phyloP scores from a whole-genome alignment of 2,329 filamentous ascomycete species.

The Bertia moriformis region DNA sequence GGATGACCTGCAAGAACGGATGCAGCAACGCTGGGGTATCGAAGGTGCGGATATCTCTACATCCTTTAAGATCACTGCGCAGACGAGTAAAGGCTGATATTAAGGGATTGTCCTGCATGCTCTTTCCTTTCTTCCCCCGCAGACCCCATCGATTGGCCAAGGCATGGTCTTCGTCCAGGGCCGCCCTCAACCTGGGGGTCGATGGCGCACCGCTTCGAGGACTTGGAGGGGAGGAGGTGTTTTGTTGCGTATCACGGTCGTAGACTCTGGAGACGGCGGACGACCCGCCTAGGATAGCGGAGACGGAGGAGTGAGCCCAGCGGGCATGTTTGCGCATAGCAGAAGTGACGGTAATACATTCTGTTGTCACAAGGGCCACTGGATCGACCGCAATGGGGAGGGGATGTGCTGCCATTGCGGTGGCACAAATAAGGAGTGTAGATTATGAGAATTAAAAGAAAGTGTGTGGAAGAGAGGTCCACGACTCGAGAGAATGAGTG shows the following conservation, averaged over 20 bases:
- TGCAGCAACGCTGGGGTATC: slow-evolving; percentile 80
- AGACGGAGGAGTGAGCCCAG: slow-evolving; percentile 90
- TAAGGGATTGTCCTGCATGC: slow-evolving; percentile 91
- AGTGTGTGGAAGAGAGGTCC: no score
- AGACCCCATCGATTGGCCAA: slow-evolving; percentile 81
- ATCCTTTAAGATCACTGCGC: slow-evolving; percentile 71
- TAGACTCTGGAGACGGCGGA: slow-evolving; percentile 26
- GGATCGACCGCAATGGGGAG: slow-evolving; percentile 78
- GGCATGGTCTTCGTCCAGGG: slow-evolving; percentile 21
- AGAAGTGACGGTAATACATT: slow-evolving; percentile 97
- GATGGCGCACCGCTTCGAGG: slow-evolving; percentile 22
- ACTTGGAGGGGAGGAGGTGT: slow-evolving; percentile 36
- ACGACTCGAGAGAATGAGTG: no score
- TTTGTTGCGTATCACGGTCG: slow-evolving; percentile 17
- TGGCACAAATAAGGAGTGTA: no score
- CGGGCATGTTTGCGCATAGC: slow-evolving; percentile 95
- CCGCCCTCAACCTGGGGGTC: slow-evolving; percentile 12
- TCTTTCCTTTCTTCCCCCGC: slow-evolving; percentile 87
- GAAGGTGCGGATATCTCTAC: slow-evolving; percentile 59
- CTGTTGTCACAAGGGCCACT: slow-evolving; percentile 84
- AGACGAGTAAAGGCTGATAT: slow-evolving; percentile 89
- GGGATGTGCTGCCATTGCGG: slow-evolving; percentile 20
- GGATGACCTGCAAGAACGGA: slow-evolving; percentile 91
- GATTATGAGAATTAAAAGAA: no score
- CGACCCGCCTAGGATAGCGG: slow-evolving; percentile 79